Conservation (phyloP, 2,329 filamentous ascomycete genomes). For the Plenodomus lindquistii region DNA sequence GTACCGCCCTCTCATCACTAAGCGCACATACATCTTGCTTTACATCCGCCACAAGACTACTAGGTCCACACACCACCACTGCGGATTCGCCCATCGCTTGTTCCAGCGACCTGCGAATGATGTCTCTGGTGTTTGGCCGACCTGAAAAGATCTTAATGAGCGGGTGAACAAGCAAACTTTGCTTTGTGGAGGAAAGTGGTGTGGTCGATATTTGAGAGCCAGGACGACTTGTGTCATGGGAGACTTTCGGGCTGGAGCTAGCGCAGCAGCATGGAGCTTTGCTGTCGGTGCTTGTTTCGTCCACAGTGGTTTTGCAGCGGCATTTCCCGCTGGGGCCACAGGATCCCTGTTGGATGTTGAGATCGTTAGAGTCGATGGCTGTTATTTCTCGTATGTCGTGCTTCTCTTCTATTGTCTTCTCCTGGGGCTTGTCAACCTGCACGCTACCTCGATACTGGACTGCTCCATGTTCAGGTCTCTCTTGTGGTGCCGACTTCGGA, state of each 20-base stretch:
- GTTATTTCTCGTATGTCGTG: constrained; percentile 30
- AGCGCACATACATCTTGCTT: constrained; percentile 59
- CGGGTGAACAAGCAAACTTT: constrained; percentile 34
- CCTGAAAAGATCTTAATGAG: constrained; percentile 50
- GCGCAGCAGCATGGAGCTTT: constrained; percentile 21
- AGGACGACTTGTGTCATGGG: constrained; percentile 5
- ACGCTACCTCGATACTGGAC: constrained; percentile 23
- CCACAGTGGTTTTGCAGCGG: constrained; percentile 55
- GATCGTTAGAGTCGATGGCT: constrained; percentile 5
- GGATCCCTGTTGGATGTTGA: constrained; percentile 22
- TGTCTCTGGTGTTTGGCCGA: constrained; percentile 55
- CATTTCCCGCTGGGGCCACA: constrained; percentile 45
- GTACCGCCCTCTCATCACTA: constrained; percentile 67
- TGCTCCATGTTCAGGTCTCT: constrained; percentile 13
- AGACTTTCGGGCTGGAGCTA: constrained; percentile 3
- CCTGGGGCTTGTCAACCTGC: constrained; percentile 22
- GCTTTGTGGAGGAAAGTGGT: constrained; percentile 10
- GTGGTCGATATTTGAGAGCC: constrained; percentile 16
- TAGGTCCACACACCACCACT: constrained; percentile 65
- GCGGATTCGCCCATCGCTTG: constrained; percentile 64
- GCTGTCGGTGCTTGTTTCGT: constrained; percentile 40
- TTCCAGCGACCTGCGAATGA: constrained; percentile 62
- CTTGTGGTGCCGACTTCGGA: constrained; percentile 1
- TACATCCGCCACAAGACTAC: constrained; percentile 58
- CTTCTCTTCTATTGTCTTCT: constrained; percentile 20